Conservation (phyloP, 2,329 filamentous ascomycete species). For the Dothistroma septosporum region DNA sequence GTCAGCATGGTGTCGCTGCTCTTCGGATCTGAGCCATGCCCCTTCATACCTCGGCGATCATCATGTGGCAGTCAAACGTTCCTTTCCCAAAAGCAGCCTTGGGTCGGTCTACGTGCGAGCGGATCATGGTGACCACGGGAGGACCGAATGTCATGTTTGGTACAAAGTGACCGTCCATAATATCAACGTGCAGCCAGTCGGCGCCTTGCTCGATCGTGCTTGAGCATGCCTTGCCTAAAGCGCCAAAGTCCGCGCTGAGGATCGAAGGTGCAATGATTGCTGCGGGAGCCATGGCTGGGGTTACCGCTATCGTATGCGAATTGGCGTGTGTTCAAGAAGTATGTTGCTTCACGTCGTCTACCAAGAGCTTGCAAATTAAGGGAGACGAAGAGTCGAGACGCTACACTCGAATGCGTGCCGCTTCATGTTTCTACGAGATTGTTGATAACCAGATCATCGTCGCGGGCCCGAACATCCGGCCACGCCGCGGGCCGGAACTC, state of each 20-base stretch:
- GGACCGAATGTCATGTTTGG: constrained; percentile 97
- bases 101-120: constrained; percentile 75
- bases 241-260: constrained; percentile 90
- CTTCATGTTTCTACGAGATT: background rate
- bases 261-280: constrained; percentile 98
- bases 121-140: constrained; percentile 91
- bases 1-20: constrained; percentile 21
- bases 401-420: background rate
- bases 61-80: constrained; percentile 99
- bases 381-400: background rate
- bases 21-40: background rate
- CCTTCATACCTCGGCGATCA: constrained; percentile 84
- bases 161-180: constrained; percentile 98
- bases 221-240: constrained; percentile 79
- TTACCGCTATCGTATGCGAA: background rate
- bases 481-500: background rate
- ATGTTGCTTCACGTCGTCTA: background rate
- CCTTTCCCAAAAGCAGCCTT: constrained; percentile 67
- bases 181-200: constrained; percentile 93
- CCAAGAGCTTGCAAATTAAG: background rate
- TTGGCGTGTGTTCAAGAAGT: background rate
- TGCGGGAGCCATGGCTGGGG: constrained; percentile 68
- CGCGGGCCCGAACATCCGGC: background rate
- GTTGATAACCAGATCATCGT: background rate
- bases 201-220: constrained; percentile 81